Evolutionary conservation across 108 stramenopile species (phyloP), one percentile per base, ranked within the genome.

Genomic region (Ochromonas danica): DNA sequence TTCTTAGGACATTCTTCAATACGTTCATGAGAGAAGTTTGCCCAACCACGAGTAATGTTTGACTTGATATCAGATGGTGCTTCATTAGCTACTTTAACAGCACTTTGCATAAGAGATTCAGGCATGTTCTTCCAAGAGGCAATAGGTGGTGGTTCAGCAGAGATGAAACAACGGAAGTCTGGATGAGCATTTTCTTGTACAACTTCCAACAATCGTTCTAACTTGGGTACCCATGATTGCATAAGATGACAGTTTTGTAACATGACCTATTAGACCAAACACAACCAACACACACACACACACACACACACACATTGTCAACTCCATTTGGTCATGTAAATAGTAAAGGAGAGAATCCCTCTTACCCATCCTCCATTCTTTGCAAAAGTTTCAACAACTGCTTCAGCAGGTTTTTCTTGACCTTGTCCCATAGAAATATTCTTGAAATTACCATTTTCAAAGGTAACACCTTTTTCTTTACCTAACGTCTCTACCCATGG

Each of bases 381-480:
- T 6, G 91, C 91, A 33, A 85, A 87, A 39, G 17, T 22, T 36
- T 85, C 81, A 1, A 90, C 81, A 17, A 85, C 81, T 1, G 86
- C 83, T 77, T 92, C 91, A 35, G 91, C 91, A 28, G 82, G 88
- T 6, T 79, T 85, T 78, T 92, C 91, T 65, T 91, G 91, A 10
- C 91, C 91, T 63, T 92, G 91, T 17, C 92, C 91, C 91, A 93
- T 93, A 41, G 89, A 90, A 71, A 93, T 93, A 80, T 91, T 91
- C 62, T 89, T 80, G 81, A 91, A 92, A 28, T 86, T 85, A 43
- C 89, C 91, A 40, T 82, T 85, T 41, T 90, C 91, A 22, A 67
- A 42, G 30, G 79, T 86, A 30, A 91, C 85, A 30, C 84, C 87
- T 30, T 88, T 80, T 71, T 87, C 82, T 40, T 61, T 81, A 42